Conservation (phyloP, 306 rosid species). For the Dicorynia guianensis region DNA sequence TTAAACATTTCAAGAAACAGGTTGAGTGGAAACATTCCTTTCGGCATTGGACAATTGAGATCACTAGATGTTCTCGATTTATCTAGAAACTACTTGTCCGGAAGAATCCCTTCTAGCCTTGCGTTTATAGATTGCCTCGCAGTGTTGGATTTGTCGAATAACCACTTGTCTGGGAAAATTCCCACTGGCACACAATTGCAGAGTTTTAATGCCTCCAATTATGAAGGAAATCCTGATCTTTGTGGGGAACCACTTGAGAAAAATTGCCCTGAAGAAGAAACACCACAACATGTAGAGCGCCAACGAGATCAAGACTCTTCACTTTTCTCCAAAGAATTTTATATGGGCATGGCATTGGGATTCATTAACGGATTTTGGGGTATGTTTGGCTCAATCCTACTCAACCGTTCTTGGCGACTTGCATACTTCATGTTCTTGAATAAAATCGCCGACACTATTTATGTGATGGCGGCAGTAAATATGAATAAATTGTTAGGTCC, state of each 20-base stretch:
- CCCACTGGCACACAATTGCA: background rate
- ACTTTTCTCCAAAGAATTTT: background rate
- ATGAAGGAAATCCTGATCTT: background rate
- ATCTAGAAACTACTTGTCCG: background rate
- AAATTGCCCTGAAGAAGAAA: background rate
- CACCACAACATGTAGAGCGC: background rate
- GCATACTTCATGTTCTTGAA: constrained; percentile 30
- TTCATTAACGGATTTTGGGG: constrained; percentile 19
- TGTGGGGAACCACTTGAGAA: constrained; percentile 12
- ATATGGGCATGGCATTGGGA: constrained; percentile 26
- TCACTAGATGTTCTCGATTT: constrained; percentile 30
- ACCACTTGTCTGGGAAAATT: background rate
- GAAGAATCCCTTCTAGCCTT: constrained; percentile 14
- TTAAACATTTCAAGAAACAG: constrained; percentile 41
- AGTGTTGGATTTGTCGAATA: background rate
- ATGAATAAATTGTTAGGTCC: no score
- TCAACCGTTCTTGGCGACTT: constrained; percentile 22
- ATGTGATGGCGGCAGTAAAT: background rate
- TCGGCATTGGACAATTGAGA: no score
- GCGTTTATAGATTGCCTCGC: background rate
- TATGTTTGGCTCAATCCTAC: constrained; percentile 1
- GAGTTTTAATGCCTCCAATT: background rate
- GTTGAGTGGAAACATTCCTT: no score
- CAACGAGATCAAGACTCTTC: no score
- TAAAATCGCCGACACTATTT: background rate